phyloP scores from a whole-genome alignment of 2,329 filamentous ascomycete species.

The Clonostachys byssicola region DNA sequence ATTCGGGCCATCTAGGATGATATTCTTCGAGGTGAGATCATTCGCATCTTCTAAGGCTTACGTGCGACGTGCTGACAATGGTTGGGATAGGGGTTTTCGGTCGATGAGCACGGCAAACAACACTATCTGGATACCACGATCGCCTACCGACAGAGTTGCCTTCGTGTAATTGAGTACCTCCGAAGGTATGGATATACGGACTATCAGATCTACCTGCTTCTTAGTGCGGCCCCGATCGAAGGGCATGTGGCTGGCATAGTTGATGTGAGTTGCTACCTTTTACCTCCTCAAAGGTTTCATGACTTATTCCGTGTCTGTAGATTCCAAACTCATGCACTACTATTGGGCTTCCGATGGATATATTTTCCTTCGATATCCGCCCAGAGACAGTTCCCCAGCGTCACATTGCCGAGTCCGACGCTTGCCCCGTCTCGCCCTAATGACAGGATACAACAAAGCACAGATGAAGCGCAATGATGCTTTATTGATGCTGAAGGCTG shows the following conservation, averaged over 20 bases:
- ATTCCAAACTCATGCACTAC: slow-evolving; percentile 91
- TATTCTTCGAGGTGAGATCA: slow-evolving; percentile 17
- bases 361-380: slow-evolving; percentile 90
- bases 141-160: slow-evolving; percentile 77
- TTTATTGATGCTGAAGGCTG: too few species aligned
- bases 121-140: slow-evolving; percentile 85
- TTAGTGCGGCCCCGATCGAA: slow-evolving; percentile 83
- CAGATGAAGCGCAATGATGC: too few species aligned
- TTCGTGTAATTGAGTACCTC: slow-evolving; percentile 41
- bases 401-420: too few species aligned
- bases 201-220: slow-evolving; percentile 80
- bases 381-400: slow-evolving; percentile 39
- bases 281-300: neutral
- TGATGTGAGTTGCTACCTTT: slow-evolving; percentile 36
- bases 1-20: slow-evolving; percentile 68
- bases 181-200: slow-evolving; percentile 47
- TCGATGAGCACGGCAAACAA: slow-evolving; percentile 85
- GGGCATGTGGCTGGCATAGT: slow-evolving; percentile 88
- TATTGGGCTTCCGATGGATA: slow-evolving; percentile 83
- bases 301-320: neutral
- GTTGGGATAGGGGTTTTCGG: slow-evolving; percentile 86
- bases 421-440: too few species aligned
- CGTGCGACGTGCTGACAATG: slow-evolving; percentile 43
- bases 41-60: neutral
- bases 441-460: too few species aligned